These are phyloP conservation scores for Pigoraptor vietnamica DNA, from an alignment of 78 protist genomes.

Conservation along the genomic window DNA sequence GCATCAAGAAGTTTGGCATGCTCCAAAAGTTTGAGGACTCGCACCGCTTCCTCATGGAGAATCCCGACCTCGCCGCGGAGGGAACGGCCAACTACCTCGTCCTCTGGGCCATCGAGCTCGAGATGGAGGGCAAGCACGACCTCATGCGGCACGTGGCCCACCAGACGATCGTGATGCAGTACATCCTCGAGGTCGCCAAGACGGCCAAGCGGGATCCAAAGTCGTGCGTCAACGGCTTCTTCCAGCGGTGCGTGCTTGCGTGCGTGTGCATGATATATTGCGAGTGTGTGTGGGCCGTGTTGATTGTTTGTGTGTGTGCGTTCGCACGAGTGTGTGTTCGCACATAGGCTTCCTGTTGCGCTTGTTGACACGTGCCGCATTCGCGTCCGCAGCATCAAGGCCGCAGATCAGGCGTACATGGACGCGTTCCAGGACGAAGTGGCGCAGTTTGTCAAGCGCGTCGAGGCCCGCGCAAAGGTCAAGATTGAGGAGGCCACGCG, in stretches of 20 bases:
- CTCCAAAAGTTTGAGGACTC: not conserved
- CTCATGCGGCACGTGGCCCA: conserved; percentile 7
- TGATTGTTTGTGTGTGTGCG: not conserved
- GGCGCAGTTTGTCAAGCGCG: conserved; percentile 1
- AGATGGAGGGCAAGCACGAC: conserved; percentile 31
- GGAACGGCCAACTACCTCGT: conserved; percentile 30
- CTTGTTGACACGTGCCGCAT: no score
- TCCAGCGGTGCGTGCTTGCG: not conserved
- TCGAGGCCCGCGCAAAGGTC: conserved; percentile 31
- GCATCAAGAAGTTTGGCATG: not conserved
- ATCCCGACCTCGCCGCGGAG: conserved; percentile 17
- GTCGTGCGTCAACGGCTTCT: not conserved
- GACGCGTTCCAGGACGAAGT: conserved; percentile 20
- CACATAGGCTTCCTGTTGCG: no score
- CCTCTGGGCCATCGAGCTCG: conserved; percentile 6
- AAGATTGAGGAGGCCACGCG: not conserved
- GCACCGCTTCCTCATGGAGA: not conserved
- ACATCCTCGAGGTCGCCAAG: conserved; percentile 12
- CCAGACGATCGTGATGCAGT: conserved; percentile 8
- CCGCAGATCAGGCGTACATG: not conserved
- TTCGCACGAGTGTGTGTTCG: not conserved
- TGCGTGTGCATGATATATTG: not conserved
- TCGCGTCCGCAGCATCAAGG: no score
- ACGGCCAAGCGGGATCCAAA: not conserved
- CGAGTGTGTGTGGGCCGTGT: not conserved